Conservation (phyloP, 2,329 filamentous ascomycete species). For the Hirsutella rhossiliensis region DNA sequence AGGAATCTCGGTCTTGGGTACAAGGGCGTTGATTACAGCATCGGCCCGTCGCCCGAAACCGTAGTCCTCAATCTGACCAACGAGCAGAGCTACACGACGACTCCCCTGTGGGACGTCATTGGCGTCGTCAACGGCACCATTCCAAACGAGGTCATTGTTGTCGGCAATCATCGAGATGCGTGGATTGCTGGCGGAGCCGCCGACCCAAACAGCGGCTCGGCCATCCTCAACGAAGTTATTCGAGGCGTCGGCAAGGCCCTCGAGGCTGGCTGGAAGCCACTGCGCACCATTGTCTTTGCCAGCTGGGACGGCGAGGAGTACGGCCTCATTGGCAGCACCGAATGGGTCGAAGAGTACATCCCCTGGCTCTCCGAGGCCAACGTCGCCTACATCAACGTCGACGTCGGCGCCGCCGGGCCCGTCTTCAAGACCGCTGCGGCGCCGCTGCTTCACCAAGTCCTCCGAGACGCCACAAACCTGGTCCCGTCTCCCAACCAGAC, state of each 20-base stretch:
- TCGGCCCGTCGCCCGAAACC: conserved; percentile 67
- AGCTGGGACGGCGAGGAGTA: conserved; percentile 81
- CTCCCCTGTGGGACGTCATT: conserved; percentile 82
- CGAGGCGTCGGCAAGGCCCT: conserved; percentile 62
- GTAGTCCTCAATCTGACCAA: conserved; percentile 64
- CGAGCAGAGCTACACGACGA: conserved; percentile 70
- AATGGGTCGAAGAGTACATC: conserved; percentile 86
- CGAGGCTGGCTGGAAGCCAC: conserved; percentile 44
- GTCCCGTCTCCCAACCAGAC: conserved; percentile 69
- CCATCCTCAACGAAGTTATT: conserved; percentile 67
- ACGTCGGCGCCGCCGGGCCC: conserved; percentile 57
- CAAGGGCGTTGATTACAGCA: conserved; percentile 74
- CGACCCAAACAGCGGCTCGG: conserved; percentile 74
- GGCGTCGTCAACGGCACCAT: conserved; percentile 84
- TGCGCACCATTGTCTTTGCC: conserved; percentile 84
- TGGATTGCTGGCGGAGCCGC: conserved; percentile 79
- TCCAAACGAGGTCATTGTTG: conserved; percentile 70
- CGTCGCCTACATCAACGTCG: conserved; percentile 78
- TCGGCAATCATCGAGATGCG: conserved; percentile 88
- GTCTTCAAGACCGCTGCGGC: conserved; percentile 55
- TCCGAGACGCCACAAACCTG: conserved; percentile 52
- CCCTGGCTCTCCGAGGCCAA: conserved; percentile 65
- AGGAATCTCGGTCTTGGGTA: conserved; percentile 60
- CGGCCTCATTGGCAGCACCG: conserved; percentile 72
- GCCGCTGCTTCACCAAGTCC: conserved; percentile 61